Conservation (phyloP, 2,329 filamentous ascomycete species). For the Fusarium sp. region DNA sequence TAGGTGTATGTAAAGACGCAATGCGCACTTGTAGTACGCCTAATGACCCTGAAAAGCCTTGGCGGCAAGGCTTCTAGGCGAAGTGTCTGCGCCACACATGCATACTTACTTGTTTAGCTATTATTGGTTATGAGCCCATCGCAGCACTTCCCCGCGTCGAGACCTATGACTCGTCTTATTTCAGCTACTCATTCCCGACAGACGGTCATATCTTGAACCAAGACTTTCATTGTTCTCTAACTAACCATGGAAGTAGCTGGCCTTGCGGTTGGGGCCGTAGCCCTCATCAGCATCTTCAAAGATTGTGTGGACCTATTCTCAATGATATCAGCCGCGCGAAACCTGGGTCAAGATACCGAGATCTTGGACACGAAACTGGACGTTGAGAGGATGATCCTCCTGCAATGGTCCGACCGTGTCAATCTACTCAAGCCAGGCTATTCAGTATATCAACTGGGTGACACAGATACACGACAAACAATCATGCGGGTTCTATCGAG, state of each 20-base stretch:
- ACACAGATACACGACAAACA: rapidly evolving
- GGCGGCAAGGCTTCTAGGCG: no score
- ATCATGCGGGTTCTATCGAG: background rate
- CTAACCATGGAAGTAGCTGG: background rate
- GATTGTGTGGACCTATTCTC: background rate
- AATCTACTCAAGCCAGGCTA: background rate
- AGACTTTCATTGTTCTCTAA: no score
- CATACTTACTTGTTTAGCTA: no score
- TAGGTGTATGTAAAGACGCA: no score
- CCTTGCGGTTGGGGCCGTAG: background rate
- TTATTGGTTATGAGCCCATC: no score
- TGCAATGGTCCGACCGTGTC: background rate
- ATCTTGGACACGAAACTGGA: background rate
- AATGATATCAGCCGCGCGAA: background rate
- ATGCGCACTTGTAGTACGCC: no score
- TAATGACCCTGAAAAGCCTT: no score
- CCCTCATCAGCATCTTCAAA: background rate
- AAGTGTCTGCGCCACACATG: no score
- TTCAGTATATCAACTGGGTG: rapidly evolving
- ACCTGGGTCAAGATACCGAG: background rate
- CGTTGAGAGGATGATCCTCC: background rate
- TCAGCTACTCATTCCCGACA: no score
- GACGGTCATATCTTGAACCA: no score
- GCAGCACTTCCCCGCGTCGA: no score
- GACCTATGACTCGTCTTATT: no score